These are phyloP conservation scores for Lycium barbarum DNA, from an alignment of 257 asterid genomes.

Conservation along the genomic window DNA sequence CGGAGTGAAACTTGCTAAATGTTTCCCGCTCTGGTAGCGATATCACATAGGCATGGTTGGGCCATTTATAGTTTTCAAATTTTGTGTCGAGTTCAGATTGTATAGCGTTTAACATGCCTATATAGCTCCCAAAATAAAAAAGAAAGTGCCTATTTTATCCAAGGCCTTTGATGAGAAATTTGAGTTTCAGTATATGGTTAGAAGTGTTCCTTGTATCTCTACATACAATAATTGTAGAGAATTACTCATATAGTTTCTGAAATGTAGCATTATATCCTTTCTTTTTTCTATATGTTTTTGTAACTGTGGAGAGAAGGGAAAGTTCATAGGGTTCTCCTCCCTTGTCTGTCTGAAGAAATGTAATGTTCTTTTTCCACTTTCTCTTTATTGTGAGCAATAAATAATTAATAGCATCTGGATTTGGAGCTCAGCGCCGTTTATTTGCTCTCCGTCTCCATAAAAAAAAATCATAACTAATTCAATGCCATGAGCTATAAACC, in stretches of 20 bases:
- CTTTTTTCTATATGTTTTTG: not conserved
- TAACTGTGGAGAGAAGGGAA: not conserved
- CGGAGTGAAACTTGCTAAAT: not conserved
- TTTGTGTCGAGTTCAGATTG: not conserved
- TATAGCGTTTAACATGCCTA: slow-evolving; percentile 15
- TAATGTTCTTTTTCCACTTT: not conserved
- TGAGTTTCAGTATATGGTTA: not conserved
- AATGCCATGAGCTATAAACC: too few relatives aligned
- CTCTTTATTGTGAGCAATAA: not conserved
- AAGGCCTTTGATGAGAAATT: not conserved
- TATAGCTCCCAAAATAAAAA: not conserved
- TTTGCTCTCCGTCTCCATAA: too few relatives aligned
- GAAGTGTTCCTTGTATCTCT: not conserved
- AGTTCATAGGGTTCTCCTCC: not conserved
- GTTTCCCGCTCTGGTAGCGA: not conserved
- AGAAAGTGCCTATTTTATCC: slow-evolving; percentile 22
- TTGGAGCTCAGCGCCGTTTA: too few relatives aligned
- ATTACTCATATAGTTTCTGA: not conserved
- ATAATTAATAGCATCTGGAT: too few relatives aligned
- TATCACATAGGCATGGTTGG: not conserved
- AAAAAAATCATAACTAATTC: too few relatives aligned
- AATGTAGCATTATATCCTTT: not conserved
- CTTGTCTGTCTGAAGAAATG: not conserved
- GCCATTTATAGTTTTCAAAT: not conserved
- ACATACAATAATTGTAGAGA: not conserved